Conservation (phyloP, 495 filamentous ascomycete genomes). For the Sphaerosporella brunnea region DNA sequence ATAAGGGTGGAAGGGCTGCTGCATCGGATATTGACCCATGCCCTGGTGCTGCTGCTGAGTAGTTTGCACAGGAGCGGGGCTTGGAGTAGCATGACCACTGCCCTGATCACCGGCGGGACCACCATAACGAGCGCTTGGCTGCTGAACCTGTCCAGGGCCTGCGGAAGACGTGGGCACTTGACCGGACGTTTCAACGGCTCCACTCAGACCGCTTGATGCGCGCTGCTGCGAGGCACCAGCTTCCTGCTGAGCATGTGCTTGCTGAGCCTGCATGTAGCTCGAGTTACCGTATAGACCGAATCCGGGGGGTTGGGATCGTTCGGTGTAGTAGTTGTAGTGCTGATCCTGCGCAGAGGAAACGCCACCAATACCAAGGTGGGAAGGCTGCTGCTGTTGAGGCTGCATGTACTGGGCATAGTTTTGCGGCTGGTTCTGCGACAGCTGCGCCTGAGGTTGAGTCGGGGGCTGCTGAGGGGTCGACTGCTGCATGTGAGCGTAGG, state of each 20-base stretch:
- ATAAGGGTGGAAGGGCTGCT: slow-evolving; percentile 23
- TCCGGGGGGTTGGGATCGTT: slow-evolving; percentile 24
- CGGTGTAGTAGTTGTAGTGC: slow-evolving; percentile 56
- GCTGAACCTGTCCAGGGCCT: slow-evolving; percentile 32
- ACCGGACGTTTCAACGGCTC: slow-evolving; percentile 54
- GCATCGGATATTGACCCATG: slow-evolving; percentile 22
- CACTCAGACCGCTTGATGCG: slow-evolving; percentile 56
- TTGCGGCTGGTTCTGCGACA: slow-evolving; percentile 34
- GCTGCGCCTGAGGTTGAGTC: slow-evolving; percentile 46
- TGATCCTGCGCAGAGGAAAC: slow-evolving; percentile 45
- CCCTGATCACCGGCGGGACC: slow-evolving; percentile 52
- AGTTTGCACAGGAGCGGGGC: slow-evolving; percentile 46
- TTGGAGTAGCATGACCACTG: slow-evolving; percentile 77
- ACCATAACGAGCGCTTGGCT: slow-evolving; percentile 48
- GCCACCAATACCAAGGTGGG: slow-evolving; percentile 34
- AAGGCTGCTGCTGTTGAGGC: slow-evolving; percentile 71
- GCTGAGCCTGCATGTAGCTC: slow-evolving; percentile 34
- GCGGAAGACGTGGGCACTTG: slow-evolving; percentile 49
- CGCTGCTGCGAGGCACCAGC: slow-evolving; percentile 49
- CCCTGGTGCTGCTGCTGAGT: slow-evolving; percentile 24
- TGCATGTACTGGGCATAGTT: slow-evolving; percentile 64
- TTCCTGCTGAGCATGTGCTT: slow-evolving; percentile 50
- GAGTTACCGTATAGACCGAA: slow-evolving; percentile 48
- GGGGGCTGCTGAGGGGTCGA: slow-evolving; percentile 30
- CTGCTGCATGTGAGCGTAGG: slow-evolving; percentile 54